Evolutionary conservation across 345 rosid species (phyloP), one percentile per base, ranked within the genome.

Genomic region (Bruguiera parviflora): DNA sequence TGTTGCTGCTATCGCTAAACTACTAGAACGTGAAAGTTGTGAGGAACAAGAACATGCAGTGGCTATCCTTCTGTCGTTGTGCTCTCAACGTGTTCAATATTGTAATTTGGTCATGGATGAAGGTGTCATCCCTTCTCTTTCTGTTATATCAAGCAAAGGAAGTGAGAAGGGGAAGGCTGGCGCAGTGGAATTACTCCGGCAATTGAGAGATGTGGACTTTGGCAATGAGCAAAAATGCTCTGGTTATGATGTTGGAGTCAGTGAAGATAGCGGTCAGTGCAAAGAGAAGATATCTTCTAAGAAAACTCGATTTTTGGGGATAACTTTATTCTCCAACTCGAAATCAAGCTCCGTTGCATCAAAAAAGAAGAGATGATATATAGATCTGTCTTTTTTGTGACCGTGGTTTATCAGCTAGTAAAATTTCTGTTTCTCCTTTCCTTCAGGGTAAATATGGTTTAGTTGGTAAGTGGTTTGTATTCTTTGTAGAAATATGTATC

Each of bases 171-270:
- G 84, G 2, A 87, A 78, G 74, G 81, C 64, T 16, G 53, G 70
- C 13, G 98, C 97, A 33, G 57, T 78, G 4, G 97, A 91, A 67
- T 71, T 94, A 77, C 90, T 84, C 61, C 83, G 96, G 80, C 80
- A 88, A 52, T 81, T 94, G 28, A 79, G 78, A 72, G 91, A 82
- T 51, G 70, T 78, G 15, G 58, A 72, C 19, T 57, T 22, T 20
- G 70, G 11, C 24, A 33, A 57, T 24, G 78, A 75, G 37, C 76
- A 76, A 70, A 72, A 75, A 68, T 20, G 64, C 53, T 49, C 32
- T 47, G 71, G 35, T 18, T 28, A 72, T 37, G 71, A 73, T 68
- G 10, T 37, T 27, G 71, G 39, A 31, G 33, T 53, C 39, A 51
- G 67, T 15, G 61, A 35, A 69, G 81, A 65, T 62, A 55, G 35